phyloP scores from a whole-genome alignment of 2,329 filamentous ascomycete species.

The Xylariaceae sp. region DNA sequence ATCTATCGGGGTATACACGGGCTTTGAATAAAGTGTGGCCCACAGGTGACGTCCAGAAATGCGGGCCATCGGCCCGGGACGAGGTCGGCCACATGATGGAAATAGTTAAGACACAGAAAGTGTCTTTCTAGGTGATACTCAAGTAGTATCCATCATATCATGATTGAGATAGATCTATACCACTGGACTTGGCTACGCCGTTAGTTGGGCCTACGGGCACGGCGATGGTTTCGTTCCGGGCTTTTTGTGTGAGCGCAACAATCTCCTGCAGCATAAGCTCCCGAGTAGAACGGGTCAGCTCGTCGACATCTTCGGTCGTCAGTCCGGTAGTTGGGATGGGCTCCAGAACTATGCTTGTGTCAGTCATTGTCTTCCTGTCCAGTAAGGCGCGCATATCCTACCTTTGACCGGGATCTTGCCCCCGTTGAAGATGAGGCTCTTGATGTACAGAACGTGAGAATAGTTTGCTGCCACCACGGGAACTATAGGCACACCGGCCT shows the following conservation, averaged over 20 bases:
- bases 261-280: slow-evolving; percentile 71
- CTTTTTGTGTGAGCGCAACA: slow-evolving; percentile 47
- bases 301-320: slow-evolving; percentile 70
- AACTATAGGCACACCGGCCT: slow-evolving; percentile 89
- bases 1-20: slow-evolving; percentile 26
- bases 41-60: background rate
- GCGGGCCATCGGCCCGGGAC: background rate
- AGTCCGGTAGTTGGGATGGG: slow-evolving; percentile 73
- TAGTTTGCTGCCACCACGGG: slow-evolving; percentile 80
- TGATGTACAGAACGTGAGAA: slow-evolving; percentile 63
- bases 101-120: background rate
- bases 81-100: background rate
- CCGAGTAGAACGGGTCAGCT: slow-evolving; percentile 60
- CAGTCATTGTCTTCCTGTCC: background rate
- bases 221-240: slow-evolving; percentile 37
- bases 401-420: slow-evolving; percentile 72
- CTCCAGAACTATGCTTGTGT: slow-evolving; percentile 56
- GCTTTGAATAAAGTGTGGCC: background rate
- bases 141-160: slow-evolving; percentile 1
- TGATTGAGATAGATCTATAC: slow-evolving; percentile 25
- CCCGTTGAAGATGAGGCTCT: slow-evolving; percentile 58
- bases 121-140: background rate
- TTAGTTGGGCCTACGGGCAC: slow-evolving; percentile 25
- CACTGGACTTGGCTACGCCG: slow-evolving; percentile 32
- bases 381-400: slow-evolving; percentile 34